A percentile compares a stretch with the other conserved stretches of the same genome.
These are phyloP conservation scores for Prunus mume DNA, from an alignment of 306 rosid genomes.

Conservation along the genomic window DNA sequence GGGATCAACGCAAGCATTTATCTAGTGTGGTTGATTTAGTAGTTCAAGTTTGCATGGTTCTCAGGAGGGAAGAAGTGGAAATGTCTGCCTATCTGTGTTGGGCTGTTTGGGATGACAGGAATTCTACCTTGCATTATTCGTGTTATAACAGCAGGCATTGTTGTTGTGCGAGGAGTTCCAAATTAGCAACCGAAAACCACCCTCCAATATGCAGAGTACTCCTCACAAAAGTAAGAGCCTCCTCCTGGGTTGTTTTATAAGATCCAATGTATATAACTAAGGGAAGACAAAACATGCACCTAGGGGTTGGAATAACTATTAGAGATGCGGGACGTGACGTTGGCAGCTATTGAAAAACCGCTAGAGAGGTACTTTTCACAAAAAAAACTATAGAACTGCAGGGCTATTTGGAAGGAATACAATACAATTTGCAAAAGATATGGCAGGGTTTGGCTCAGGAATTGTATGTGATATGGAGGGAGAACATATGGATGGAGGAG, in stretches of 20 bases:
- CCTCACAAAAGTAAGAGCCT: conserved; percentile 4
- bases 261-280: background rate
- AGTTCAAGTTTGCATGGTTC: conserved; percentile 1
- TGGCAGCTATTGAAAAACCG: background rate
- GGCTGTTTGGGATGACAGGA: background rate
- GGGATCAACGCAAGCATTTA: background rate
- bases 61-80: conserved; percentile 4
- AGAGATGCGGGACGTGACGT: background rate
- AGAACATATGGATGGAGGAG: background rate
- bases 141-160: background rate
- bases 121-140: background rate
- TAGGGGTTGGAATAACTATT: conserved; percentile 1
- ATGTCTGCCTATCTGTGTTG: background rate
- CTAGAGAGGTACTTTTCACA: background rate
- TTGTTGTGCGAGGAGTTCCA: conserved; percentile 1
- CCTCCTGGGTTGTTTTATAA: conserved; percentile 4
- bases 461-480: conserved; percentile 11
- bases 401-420: background rate
- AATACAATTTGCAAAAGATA: background rate
- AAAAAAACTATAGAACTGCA: background rate
- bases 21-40: conserved; percentile 2
- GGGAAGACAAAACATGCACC: background rate
- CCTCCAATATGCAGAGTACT: conserved; percentile 3
- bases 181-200: background rate
- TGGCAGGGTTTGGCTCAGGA: background rate